phyloP scores from a whole-genome alignment of 805 yeast species.

The Kuraishia cidri region DNA sequence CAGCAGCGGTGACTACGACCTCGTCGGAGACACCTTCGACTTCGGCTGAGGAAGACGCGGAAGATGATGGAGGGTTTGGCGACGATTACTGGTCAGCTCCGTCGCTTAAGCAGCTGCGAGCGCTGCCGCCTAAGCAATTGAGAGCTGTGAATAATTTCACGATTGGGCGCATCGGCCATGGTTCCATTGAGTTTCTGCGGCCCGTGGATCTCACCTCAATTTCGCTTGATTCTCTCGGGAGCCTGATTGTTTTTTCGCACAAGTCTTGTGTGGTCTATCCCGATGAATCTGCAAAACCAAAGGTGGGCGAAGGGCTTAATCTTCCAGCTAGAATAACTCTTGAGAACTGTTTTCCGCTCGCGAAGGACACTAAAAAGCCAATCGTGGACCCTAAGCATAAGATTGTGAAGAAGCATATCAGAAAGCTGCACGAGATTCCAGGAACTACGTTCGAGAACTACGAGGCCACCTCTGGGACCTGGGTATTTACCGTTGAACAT shows the following conservation, averaged over 20 bases:
- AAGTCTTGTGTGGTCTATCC: constrained; percentile 69
- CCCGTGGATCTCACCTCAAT: constrained; percentile 80
- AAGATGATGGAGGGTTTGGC: background rate
- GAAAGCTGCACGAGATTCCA: constrained; percentile 50
- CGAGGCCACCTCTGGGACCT: constrained; percentile 67
- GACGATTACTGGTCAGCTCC: constrained; percentile 84
- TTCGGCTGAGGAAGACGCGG: background rate
- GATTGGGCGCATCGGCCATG: constrained; percentile 75
- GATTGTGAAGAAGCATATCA: constrained; percentile 57
- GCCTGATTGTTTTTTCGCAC: constrained; percentile 49
- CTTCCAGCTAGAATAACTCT: constrained; percentile 64
- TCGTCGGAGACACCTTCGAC: background rate
- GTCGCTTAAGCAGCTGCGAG: constrained; percentile 49
- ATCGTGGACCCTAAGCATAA: constrained; percentile 75
- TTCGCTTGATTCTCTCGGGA: constrained; percentile 51
- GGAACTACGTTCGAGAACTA: constrained; percentile 63
- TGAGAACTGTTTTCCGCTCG: constrained; percentile 75
- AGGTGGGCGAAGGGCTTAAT: constrained; percentile 75
- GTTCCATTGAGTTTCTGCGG: constrained; percentile 63
- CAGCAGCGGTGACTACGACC: background rate
- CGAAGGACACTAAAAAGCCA: constrained; percentile 61
- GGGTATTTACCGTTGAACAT: constrained; percentile 51
- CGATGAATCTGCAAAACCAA: constrained; percentile 48
- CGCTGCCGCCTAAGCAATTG: constrained; percentile 53
- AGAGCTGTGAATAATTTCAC: constrained; percentile 54